Conservation (phyloP, 805 yeast genomes). For the Maudiozyma turicensis region DNA sequence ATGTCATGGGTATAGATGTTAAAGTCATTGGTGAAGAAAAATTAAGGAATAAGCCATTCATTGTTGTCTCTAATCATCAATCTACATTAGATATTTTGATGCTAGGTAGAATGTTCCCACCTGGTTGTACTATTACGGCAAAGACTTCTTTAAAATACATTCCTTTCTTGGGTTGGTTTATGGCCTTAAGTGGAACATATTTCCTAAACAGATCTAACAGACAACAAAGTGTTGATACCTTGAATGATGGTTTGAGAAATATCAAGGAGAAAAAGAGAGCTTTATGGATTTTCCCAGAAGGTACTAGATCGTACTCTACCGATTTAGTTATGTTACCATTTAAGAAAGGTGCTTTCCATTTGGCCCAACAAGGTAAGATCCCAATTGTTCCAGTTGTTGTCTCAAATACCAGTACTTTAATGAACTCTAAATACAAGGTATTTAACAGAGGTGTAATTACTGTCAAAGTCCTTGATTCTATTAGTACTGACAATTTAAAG, state of each 20-base stretch:
- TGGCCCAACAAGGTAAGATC: slow-evolving; percentile 85
- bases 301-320: slow-evolving; percentile 77
- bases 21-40: slow-evolving; percentile 57
- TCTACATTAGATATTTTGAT: slow-evolving; percentile 75
- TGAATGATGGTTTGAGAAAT: slow-evolving; percentile 55
- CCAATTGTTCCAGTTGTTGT: slow-evolving; percentile 87
- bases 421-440: slow-evolving; percentile 49
- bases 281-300: slow-evolving; percentile 92
- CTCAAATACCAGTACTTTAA: slow-evolving; percentile 70
- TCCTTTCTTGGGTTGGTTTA: slow-evolving; percentile 96
- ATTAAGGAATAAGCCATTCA: slow-evolving; percentile 56
- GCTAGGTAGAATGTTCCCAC: slow-evolving; percentile 77
- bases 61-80: slow-evolving; percentile 84
- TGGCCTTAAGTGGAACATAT: slow-evolving; percentile 83
- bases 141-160: slow-evolving; percentile 73
- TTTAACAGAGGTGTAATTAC: slow-evolving; percentile 71
- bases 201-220: slow-evolving; percentile 79
- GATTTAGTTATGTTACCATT: slow-evolving; percentile 70
- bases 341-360: slow-evolving; percentile 96
- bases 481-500: slow-evolving; percentile 58
- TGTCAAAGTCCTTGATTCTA: slow-evolving; percentile 74
- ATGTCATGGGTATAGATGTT: slow-evolving; percentile 59
- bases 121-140: slow-evolving; percentile 85
- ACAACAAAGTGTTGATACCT: slow-evolving; percentile 63
- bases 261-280: slow-evolving; percentile 60